Evolutionary conservation across 1,284 basidiomycete genomes (phyloP).

Genomic region (Omphalotus olearius): DNA sequence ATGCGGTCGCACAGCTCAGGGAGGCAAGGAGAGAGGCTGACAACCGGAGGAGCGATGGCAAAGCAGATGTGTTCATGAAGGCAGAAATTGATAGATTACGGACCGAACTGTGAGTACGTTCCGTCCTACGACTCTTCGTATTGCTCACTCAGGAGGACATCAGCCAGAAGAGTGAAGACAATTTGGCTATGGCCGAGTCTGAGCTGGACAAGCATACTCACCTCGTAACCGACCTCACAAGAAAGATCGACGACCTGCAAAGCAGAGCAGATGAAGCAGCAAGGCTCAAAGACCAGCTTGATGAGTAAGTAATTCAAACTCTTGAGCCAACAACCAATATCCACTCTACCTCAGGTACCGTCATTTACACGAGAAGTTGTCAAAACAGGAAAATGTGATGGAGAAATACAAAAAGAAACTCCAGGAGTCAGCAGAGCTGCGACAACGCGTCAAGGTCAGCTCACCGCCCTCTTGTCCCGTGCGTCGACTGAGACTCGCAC

Average conservation of each 20-base stretch:
- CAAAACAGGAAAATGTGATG: constrained; percentile 95
- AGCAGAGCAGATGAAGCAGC: constrained; percentile 71
- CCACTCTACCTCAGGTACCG: constrained; percentile 55
- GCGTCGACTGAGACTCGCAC: constrained; percentile 4
- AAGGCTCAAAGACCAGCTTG: constrained; percentile 87
- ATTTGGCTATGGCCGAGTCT: constrained; percentile 73
- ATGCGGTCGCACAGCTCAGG: constrained; percentile 52
- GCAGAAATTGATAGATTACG: constrained; percentile 79
- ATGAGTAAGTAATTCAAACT: constrained; percentile 62
- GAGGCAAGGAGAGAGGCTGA: constrained; percentile 59
- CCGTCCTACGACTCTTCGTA: constrained; percentile 1
- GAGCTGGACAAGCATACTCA: constrained; percentile 76
- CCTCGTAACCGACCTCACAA: constrained; percentile 68
- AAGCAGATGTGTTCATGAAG: constrained; percentile 65
- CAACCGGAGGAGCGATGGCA: constrained; percentile 50
- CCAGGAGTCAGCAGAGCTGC: constrained; percentile 87
- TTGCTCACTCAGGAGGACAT: constrained; percentile 26
- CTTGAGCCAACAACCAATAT: neutral
- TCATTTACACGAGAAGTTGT: constrained; percentile 85
- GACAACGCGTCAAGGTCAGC: constrained; percentile 77
- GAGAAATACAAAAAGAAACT: constrained; percentile 99
- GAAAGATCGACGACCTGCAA: constrained; percentile 82
- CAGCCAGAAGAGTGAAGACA: constrained; percentile 89
- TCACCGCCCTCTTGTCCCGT: neutral
- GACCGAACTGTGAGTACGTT: constrained; percentile 35